Percentiles rank a stretch among this genome's conserved stretches.
Conservation (phyloP, 768 basidiomycete species). For the Plicaturopsis crispa region DNA sequence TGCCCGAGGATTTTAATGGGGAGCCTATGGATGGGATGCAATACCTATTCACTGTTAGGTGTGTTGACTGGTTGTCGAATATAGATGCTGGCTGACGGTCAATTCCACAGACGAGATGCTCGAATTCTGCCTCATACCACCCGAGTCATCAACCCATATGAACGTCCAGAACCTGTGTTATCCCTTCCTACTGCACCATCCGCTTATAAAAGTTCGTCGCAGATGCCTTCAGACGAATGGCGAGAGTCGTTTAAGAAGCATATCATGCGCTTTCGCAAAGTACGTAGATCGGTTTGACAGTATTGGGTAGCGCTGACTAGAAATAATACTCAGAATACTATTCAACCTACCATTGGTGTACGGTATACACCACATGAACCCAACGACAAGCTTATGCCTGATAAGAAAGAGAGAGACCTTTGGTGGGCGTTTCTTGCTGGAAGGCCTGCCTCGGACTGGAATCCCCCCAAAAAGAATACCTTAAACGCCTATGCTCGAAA, state of each 20-base stretch:
- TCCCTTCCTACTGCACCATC: constrained; percentile 11
- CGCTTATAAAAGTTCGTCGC: constrained; percentile 18
- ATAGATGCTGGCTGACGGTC: not conserved
- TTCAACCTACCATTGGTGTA: constrained; percentile 51
- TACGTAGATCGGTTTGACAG: constrained; percentile 18
- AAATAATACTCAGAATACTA: constrained; percentile 56
- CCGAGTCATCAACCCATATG: constrained; percentile 65
- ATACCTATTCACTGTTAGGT: constrained; percentile 81
- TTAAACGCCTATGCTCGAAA: constrained; percentile 12
- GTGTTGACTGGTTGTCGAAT: constrained; percentile 10
- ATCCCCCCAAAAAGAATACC: constrained; percentile 36
- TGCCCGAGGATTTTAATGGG: constrained; percentile 61
- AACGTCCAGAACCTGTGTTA: constrained; percentile 24
- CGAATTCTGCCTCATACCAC: constrained; percentile 56
- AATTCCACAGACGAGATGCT: constrained; percentile 55
- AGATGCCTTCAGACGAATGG: constrained; percentile 66
- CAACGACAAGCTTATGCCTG: constrained; percentile 43
- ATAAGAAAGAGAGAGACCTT: constrained; percentile 61
- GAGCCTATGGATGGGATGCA: constrained; percentile 68
- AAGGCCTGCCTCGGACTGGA: constrained; percentile 62
- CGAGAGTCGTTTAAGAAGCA: constrained; percentile 44
- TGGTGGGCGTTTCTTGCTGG: constrained; percentile 81
- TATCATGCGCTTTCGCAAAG: constrained; percentile 63
- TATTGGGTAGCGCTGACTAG: constrained; percentile 1
- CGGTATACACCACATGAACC: constrained; percentile 20